These are phyloP conservation scores for Apophysomyces variabilis DNA, from an alignment of 371 early-diverging fungal genomes.

Conservation along the genomic window DNA sequence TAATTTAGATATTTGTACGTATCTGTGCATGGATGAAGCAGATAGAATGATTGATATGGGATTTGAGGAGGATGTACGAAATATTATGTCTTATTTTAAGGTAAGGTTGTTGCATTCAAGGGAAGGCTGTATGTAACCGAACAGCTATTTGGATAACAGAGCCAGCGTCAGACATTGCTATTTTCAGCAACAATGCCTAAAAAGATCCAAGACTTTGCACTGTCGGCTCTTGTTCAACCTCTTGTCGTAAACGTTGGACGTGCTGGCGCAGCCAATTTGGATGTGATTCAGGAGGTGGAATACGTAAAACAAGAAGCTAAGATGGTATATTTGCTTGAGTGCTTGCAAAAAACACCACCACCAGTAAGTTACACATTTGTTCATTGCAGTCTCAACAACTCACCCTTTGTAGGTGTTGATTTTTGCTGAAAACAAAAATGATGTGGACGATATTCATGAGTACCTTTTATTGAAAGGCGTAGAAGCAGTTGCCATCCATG, in stretches of 20 bases:
- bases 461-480: conserved; percentile 93
- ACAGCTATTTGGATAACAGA: conserved; percentile 21
- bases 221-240: conserved; percentile 86
- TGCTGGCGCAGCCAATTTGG: conserved; percentile 96
- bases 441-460: conserved; percentile 99
- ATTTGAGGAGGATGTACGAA: conserved; percentile 94
- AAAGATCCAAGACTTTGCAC: conserved; percentile 95
- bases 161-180: conserved; percentile 86
- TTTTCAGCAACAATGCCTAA: conserved; percentile 99
- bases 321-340: conserved; percentile 89
- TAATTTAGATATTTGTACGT: conserved; percentile 79
- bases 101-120: conserved; percentile 27
- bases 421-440: conserved; percentile 99
- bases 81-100: conserved; percentile 92
- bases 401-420: conserved; percentile 73
- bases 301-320: conserved; percentile 96
- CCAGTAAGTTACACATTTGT: conserved; percentile 62
- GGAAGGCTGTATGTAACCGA: neutral
- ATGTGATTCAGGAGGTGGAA: conserved; percentile 98
- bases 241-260: conserved; percentile 98
- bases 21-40: conserved; percentile 97
- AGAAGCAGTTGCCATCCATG: conserved; percentile 93
- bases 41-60: conserved; percentile 99
- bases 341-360: conserved; percentile 93
- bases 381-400: neutral